Percentiles rank a stretch among this genome's conserved stretches.
Conservation (phyloP, 768 basidiomycete genomes). For the Cyclocybe cylindracea region DNA sequence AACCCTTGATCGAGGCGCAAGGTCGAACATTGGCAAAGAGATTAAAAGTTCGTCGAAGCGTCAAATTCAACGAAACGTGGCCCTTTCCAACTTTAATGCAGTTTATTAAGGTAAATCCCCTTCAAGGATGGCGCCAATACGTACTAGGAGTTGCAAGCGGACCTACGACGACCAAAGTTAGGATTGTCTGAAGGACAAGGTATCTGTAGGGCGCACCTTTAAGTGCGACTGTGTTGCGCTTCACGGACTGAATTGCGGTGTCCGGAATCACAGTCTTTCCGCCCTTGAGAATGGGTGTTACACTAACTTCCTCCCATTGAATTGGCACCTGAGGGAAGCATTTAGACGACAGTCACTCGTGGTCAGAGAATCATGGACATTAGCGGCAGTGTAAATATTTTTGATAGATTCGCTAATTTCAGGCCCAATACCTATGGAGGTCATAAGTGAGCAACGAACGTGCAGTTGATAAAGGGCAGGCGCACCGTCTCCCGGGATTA, state of each 20-base stretch:
- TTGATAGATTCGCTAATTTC: slow-evolving; percentile 98
- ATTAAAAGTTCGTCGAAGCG: slow-evolving; percentile 95
- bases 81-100: slow-evolving; percentile 85
- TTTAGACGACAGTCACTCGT: background rate
- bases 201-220: slow-evolving; percentile 63
- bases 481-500: slow-evolving; percentile 95
- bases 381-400: slow-evolving; percentile 87
- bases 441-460: slow-evolving; percentile 14
- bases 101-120: no score
- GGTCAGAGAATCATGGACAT: slow-evolving; percentile 43
- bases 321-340: slow-evolving; percentile 79
- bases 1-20: slow-evolving; percentile 93
- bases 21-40: slow-evolving; percentile 99
- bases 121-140: slow-evolving; percentile 29
- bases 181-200: background rate
- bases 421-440: slow-evolving; percentile 85
- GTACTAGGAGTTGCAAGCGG: slow-evolving; percentile 96
- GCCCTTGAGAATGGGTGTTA: slow-evolving; percentile 88
- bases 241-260: slow-evolving; percentile 84
- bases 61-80: slow-evolving; percentile 97
- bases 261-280: slow-evolving; percentile 99
- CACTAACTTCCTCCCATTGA: slow-evolving; percentile 98
- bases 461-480: background rate
- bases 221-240: slow-evolving; percentile 95
- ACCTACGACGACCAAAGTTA: slow-evolving; percentile 43